These are phyloP conservation scores for Eudorina sp. DNA, from an alignment of 139 green algal genomes.

Conservation along the genomic window DNA sequence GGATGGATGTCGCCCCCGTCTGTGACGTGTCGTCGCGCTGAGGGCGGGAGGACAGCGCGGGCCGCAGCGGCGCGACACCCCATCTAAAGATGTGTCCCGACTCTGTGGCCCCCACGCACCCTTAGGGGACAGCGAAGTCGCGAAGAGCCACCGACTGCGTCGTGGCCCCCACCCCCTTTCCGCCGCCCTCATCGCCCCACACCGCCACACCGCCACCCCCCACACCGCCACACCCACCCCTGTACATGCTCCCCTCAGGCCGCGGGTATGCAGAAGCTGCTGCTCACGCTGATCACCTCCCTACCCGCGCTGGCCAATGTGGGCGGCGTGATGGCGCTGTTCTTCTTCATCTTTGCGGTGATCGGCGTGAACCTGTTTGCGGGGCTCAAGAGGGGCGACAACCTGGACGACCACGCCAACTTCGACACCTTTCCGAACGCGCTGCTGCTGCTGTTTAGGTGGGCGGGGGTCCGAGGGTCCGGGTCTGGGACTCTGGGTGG, in stretches of 20 bases:
- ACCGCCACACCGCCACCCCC: not conserved
- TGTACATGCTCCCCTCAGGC: conserved; percentile 70
- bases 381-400: conserved; percentile 61
- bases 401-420: conserved; percentile 71
- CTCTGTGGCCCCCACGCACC: too few species aligned
- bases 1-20: too few species aligned
- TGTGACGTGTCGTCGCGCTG: too few species aligned
- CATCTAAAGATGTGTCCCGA: too few species aligned
- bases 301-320: conserved; percentile 79
- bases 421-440: conserved; percentile 73
- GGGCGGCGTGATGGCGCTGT: conserved; percentile 75
- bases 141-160: too few species aligned
- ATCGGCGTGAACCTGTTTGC: conserved; percentile 87
- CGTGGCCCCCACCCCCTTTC: too few species aligned
- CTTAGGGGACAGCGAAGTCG: too few species aligned
- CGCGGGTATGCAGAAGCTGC: conserved; percentile 68
- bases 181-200: not conserved
- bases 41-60: too few species aligned
- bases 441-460: conserved; percentile 74
- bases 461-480: too few species aligned
- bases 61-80: too few species aligned
- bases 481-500: too few species aligned
- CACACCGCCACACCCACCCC: not conserved
- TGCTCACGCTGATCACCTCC: conserved; percentile 45
- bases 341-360: conserved; percentile 86